Conservation (phyloP, 148 eudicot genomes). For the Cornus kousa region DNA sequence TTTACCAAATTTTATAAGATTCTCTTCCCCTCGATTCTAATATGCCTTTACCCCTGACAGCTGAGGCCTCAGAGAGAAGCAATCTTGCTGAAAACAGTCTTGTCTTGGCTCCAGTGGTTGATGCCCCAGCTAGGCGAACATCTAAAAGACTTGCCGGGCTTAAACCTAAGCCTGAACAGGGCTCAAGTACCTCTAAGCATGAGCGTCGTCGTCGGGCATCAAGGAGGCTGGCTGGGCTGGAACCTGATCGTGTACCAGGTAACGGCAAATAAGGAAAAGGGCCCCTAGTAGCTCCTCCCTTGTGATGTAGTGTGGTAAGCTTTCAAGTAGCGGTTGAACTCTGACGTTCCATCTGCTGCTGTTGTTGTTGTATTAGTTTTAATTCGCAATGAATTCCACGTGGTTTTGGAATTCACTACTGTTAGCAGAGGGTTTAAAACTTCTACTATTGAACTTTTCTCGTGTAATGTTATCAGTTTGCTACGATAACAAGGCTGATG, state of each 20-base stretch:
- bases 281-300: not conserved
- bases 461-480: not conserved
- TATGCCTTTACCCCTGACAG: not conserved
- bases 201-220: not conserved
- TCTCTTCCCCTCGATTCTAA: not conserved
- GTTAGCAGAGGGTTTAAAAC: not conserved
- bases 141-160: not conserved
- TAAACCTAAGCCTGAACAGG: not conserved
- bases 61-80: not conserved
- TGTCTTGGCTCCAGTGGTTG: not conserved
- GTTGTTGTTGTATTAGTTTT: too few species aligned
- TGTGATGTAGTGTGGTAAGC: not conserved
- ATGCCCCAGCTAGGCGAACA: not conserved
- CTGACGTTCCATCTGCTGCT: not conserved
- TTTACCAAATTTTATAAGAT: not conserved
- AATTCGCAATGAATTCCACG: not conserved
- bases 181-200: not conserved
- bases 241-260: not conserved
- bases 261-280: not conserved
- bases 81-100: too few species aligned
- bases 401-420: not conserved
- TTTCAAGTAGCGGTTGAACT: not conserved
- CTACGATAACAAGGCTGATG: not conserved
- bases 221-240: not conserved
- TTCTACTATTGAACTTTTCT: too few species aligned